Percentiles rank a stretch among this genome's conserved stretches.
Conservation (phyloP, 106 monocot genomes). For the Ottelia alismoides region DNA sequence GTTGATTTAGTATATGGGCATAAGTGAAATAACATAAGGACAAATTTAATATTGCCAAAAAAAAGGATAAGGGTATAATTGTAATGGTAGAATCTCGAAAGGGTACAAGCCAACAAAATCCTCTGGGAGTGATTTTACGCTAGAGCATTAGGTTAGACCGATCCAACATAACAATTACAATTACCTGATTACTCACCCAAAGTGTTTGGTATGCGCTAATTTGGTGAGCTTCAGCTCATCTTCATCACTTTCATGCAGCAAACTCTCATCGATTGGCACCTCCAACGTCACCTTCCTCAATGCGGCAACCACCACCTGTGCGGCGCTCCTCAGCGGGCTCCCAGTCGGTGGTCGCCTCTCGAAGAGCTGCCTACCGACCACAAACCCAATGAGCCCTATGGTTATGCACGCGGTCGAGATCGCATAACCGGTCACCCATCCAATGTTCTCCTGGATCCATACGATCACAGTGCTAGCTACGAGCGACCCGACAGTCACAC, state of each 20-base stretch:
- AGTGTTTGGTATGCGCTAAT: slow-evolving; percentile 1
- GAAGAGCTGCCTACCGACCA: slow-evolving; percentile 15
- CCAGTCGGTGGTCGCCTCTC: slow-evolving; percentile 7
- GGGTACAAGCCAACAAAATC: too few relatives aligned
- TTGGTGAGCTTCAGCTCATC: not conserved
- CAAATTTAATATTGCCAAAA: too few relatives aligned
- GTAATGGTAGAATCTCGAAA: too few relatives aligned
- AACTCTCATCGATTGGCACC: slow-evolving; percentile 6
- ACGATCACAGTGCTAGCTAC: slow-evolving; percentile 20
- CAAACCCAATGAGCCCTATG: slow-evolving; percentile 13
- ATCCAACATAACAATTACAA: slow-evolving; percentile 4
- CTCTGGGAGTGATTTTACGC: too few relatives aligned
- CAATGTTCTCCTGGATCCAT: slow-evolving; percentile 29
- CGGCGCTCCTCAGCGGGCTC: slow-evolving; percentile 9
- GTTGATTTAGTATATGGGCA: too few relatives aligned
- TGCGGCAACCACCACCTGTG: slow-evolving; percentile 11
- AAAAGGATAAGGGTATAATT: too few relatives aligned
- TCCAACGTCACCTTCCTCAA: slow-evolving; percentile 6
- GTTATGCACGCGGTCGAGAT: slow-evolving; percentile 15
- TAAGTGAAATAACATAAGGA: too few relatives aligned
- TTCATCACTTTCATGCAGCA: too few relatives aligned
- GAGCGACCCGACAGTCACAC: slow-evolving; percentile 13
- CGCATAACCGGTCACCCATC: slow-evolving; percentile 25
- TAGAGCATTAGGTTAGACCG: too few relatives aligned
- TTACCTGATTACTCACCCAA: slow-evolving; percentile 23